phyloP scores from a whole-genome alignment of 2,329 filamentous ascomycete species.

The Madurella mycetomatis region DNA sequence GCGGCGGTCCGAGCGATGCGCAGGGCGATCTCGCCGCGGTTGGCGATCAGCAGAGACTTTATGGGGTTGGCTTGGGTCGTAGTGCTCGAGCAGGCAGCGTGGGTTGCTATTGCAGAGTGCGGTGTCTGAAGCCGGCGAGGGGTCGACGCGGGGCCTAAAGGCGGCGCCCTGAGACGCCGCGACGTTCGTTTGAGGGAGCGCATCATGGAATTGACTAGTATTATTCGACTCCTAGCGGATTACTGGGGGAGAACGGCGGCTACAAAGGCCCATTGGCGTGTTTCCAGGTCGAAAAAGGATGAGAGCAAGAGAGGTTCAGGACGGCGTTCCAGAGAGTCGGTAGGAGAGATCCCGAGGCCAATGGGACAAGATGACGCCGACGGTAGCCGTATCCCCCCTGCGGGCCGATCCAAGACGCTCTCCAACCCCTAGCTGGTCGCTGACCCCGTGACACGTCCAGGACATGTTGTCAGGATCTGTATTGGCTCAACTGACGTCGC shows the following conservation, averaged over 20 bases:
- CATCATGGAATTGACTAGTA: conserved; percentile 38
- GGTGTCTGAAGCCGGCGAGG: conserved; percentile 15
- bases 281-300: not conserved
- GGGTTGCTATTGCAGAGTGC: conserved; percentile 29
- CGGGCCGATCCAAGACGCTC: not conserved
- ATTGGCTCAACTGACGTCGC: no score
- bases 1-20: conserved; percentile 86
- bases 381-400: conserved; percentile 18
- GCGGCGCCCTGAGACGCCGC: conserved; percentile 38
- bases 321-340: not conserved
- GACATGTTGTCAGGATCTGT: no score
- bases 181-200: conserved; percentile 51
- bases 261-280: conserved; percentile 9
- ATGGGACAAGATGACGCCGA: conserved; percentile 17
- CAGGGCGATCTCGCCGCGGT: conserved; percentile 93
- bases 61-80: conserved; percentile 45
- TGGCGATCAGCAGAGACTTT: conserved; percentile 87
- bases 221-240: not conserved
- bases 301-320: conserved; percentile 3
- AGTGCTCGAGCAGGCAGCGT: conserved; percentile 33
- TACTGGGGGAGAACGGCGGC: not conserved
- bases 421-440: not conserved
- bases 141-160: conserved; percentile 12
- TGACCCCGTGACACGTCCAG: conserved; percentile 9
- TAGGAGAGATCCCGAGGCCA: not conserved